Percentiles rank a stretch among this genome's conserved stretches.
Conservation (phyloP, 805 yeast genomes). For the Ogataea paradorogensis region DNA sequence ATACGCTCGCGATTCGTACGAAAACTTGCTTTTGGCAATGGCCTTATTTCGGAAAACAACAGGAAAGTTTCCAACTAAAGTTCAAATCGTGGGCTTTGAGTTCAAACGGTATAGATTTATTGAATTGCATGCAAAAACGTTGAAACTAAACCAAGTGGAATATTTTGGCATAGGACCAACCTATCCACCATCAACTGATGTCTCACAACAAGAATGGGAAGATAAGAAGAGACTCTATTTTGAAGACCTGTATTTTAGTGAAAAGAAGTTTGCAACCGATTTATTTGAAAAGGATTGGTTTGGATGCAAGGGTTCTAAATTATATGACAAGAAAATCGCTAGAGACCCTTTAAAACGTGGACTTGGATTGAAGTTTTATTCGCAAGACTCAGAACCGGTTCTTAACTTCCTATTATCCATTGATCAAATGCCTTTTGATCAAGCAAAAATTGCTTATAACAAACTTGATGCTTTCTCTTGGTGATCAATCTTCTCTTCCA, state of each 20-base stretch:
- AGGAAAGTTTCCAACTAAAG: slow-evolving; percentile 44
- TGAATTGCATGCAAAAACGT: slow-evolving; percentile 50
- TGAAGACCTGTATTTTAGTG: slow-evolving; percentile 45
- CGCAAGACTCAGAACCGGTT: slow-evolving; percentile 14
- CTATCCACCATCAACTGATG: slow-evolving; percentile 31
- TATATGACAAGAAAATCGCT: slow-evolving; percentile 41
- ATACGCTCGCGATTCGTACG: slow-evolving; percentile 76
- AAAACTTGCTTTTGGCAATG: slow-evolving; percentile 64
- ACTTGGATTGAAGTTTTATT: slow-evolving; percentile 6
- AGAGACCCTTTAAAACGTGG: slow-evolving; percentile 53
- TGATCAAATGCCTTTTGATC: slow-evolving; percentile 30
- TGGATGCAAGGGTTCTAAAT: slow-evolving; percentile 46
- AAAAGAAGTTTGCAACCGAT: slow-evolving; percentile 50
- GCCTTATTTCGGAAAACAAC: slow-evolving; percentile 48
- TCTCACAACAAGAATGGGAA: slow-evolving; percentile 13
- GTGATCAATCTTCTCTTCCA: slow-evolving; percentile 33
- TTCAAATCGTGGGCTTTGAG: slow-evolving; percentile 70
- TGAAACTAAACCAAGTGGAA: slow-evolving; percentile 42
- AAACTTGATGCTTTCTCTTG: slow-evolving; percentile 22
- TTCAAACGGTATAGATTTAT: slow-evolving; percentile 65
- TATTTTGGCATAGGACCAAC: slow-evolving; percentile 61
- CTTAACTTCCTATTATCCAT: slow-evolving; percentile 23
- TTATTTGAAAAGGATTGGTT: slow-evolving; percentile 55
- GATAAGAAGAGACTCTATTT: slow-evolving; percentile 39
- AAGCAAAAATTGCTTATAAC: slow-evolving; percentile 23